Conservation (phyloP, 192 early-diverging fungal genomes). For the Kickxella alabastrina region DNA sequence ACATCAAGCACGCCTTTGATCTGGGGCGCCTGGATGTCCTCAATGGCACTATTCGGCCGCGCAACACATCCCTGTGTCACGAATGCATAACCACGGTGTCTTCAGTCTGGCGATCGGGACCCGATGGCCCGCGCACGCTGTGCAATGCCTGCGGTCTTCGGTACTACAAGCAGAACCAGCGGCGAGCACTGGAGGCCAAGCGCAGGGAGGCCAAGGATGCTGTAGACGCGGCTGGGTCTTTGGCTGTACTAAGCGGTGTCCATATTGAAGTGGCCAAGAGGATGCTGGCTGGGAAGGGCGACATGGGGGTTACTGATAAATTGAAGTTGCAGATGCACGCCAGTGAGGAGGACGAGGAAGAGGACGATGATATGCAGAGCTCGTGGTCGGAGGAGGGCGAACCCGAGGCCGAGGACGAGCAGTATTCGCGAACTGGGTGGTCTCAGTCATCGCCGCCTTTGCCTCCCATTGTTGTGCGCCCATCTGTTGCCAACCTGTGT, state of each 20-base stretch:
- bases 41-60: constrained; percentile 47
- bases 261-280: constrained; percentile 2
- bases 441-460: not conserved
- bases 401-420: not conserved
- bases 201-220: constrained; percentile 39
- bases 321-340: not conserved
- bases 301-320: not conserved
- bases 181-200: constrained; percentile 42
- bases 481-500: constrained; percentile 36
- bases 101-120: constrained; percentile 51
- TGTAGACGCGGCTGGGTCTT: constrained; percentile 11
- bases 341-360: not conserved
- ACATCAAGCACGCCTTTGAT: constrained; percentile 52
- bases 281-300: constrained; percentile 1
- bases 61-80: constrained; percentile 52
- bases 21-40: constrained; percentile 49
- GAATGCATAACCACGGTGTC: constrained; percentile 53
- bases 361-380: constrained; percentile 6
- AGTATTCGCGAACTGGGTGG: too few relatives aligned
- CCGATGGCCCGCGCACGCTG: constrained; percentile 52
- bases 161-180: constrained; percentile 56
- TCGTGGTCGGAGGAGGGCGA: constrained; percentile 4
- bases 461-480: constrained; percentile 1
- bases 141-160: constrained; percentile 63
- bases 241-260: constrained; percentile 12